Evolutionary conservation across 345 rosid species (phyloP).

Genomic region (Ceriops tagal): DNA sequence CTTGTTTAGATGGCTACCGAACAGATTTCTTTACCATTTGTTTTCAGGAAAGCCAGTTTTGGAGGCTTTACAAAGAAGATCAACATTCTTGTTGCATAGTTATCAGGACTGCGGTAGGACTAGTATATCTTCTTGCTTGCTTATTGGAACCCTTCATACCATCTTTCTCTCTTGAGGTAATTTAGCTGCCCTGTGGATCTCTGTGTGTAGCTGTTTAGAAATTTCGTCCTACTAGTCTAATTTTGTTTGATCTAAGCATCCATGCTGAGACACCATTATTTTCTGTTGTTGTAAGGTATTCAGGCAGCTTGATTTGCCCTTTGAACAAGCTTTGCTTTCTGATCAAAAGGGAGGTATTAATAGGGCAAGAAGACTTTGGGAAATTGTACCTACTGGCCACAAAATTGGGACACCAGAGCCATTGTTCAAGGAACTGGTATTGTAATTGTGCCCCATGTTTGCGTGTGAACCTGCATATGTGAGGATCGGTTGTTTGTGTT

Average conservation of each 20-base stretch:
- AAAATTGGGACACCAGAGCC: conserved; percentile 71
- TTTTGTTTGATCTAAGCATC: conserved; percentile 6
- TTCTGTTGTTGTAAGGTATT: conserved; percentile 49
- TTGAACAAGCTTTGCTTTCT: conserved; percentile 53
- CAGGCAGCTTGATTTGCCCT: conserved; percentile 79
- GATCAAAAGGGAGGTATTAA: conserved; percentile 65
- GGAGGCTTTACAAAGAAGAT: conserved; percentile 87
- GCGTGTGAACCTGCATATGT: neutral
- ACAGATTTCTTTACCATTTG: conserved; percentile 8
- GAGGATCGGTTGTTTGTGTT: neutral
- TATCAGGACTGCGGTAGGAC: conserved; percentile 73
- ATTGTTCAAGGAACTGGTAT: conserved; percentile 76
- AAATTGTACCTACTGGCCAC: conserved; percentile 67
- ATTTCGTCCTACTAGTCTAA: neutral
- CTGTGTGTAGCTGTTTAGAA: neutral
- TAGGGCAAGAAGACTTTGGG: conserved; percentile 72
- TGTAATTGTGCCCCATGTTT: neutral
- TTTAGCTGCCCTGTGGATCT: conserved; percentile 9
- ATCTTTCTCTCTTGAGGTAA: conserved; percentile 87
- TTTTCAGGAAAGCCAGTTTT: conserved; percentile 75
- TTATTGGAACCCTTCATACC: conserved; percentile 95
- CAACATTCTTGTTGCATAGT: conserved; percentile 68
- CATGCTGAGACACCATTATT: conserved; percentile 7
- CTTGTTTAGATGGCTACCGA: conserved; percentile 11
- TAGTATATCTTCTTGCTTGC: conserved; percentile 80